A percentile compares a stretch with the other conserved stretches of the same genome.
These are phyloP conservation scores for Brassica cretica DNA, from an alignment of 345 rosid species.

Conservation along the genomic window DNA sequence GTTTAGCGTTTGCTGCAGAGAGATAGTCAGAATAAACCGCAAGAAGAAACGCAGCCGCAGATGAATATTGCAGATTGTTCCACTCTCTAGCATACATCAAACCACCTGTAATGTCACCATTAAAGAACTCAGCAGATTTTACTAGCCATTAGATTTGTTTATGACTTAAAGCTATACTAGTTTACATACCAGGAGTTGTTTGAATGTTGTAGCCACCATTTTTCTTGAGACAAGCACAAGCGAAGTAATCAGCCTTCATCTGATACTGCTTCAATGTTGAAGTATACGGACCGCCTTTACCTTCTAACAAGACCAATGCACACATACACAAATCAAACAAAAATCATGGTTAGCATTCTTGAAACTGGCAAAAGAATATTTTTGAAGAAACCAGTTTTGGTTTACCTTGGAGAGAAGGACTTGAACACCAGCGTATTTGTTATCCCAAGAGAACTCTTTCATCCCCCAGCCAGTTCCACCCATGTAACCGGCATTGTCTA, in stretches of 20 bases:
- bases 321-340: neutral
- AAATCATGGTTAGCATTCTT: conserved; percentile 12
- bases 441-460: conserved; percentile 95
- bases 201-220: conserved; percentile 71
- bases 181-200: conserved; percentile 59
- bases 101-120: conserved; percentile 51
- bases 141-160: neutral
- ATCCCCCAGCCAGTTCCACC: conserved; percentile 92
- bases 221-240: conserved; percentile 81
- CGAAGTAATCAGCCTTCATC: conserved; percentile 77
- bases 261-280: conserved; percentile 57
- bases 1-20: conserved; percentile 58
- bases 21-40: conserved; percentile 68
- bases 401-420: conserved; percentile 73
- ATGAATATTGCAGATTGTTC: conserved; percentile 85
- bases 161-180: neutral
- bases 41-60: conserved; percentile 70
- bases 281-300: conserved; percentile 46
- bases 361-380: neutral
- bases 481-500: conserved; percentile 73
- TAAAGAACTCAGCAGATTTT: neutral
- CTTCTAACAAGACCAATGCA: conserved; percentile 62
- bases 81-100: conserved; percentile 73
- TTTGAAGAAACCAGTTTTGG: neutral
- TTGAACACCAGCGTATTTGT: conserved; percentile 86